These are phyloP conservation scores for Apiospora hydei DNA, from an alignment of 2,329 filamentous ascomycete genomes.

Conservation along the genomic window DNA sequence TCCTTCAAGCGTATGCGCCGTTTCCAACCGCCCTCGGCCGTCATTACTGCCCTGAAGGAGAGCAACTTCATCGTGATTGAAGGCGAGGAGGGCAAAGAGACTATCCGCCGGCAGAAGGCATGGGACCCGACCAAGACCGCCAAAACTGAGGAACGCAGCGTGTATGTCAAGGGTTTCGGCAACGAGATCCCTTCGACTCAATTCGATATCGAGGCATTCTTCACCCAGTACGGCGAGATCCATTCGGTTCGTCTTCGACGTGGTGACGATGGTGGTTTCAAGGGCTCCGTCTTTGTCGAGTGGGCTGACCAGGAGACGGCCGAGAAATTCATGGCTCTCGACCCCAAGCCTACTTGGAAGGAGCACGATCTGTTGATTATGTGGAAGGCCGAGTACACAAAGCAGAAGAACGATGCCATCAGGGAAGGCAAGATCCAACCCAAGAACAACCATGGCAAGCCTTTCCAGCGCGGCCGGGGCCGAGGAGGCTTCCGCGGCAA, in stretches of 20 bases:
- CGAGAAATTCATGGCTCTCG: constrained; percentile 79
- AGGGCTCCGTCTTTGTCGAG: constrained; percentile 96
- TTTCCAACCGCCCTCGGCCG: constrained; percentile 86
- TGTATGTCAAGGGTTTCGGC: constrained; percentile 96
- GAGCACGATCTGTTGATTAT: constrained; percentile 81
- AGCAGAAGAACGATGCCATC: constrained; percentile 78
- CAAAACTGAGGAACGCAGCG: constrained; percentile 73
- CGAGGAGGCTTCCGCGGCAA: constrained; percentile 48
- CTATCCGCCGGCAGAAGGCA: constrained; percentile 78
- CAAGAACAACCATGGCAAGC: constrained; percentile 47
- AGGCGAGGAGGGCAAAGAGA: constrained; percentile 76
- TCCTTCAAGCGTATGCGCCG: constrained; percentile 95
- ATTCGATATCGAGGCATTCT: constrained; percentile 94
- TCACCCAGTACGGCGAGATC: constrained; percentile 79
- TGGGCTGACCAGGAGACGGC: constrained; percentile 82
- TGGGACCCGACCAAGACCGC: constrained; percentile 67
- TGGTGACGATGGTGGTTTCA: constrained; percentile 76
- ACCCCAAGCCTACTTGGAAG: constrained; percentile 86
- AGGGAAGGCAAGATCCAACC: constrained; percentile 73
- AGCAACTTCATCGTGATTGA: constrained; percentile 76
- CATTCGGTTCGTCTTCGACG: constrained; percentile 89
- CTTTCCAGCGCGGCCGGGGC: constrained; percentile 44
- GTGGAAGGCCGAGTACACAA: constrained; percentile 87
- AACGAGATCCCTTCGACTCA: constrained; percentile 84
- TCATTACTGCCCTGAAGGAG: constrained; percentile 83